Evolutionary conservation across 257 asterid genomes (phyloP).

Genomic region (Scutellaria baicalensis): DNA sequence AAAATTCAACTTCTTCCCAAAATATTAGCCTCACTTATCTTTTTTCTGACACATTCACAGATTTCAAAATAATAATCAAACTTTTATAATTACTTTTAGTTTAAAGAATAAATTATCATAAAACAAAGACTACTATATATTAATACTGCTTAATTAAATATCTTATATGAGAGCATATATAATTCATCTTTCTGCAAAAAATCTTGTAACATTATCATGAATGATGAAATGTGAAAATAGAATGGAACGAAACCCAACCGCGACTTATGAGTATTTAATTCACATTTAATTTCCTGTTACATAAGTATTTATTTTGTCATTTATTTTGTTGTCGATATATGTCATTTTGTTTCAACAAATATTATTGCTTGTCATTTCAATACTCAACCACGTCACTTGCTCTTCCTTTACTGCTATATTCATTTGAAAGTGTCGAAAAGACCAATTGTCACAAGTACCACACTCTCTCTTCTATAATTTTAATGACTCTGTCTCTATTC

Average conservation of each 20-base stretch:
- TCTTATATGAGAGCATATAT: too few relatives aligned
- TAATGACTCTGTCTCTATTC: neutral
- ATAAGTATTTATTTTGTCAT: conserved; percentile 9
- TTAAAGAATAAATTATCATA: too few relatives aligned
- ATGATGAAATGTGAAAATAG: neutral
- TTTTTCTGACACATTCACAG: too few relatives aligned
- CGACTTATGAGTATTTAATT: neutral
- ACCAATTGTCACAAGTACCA: neutral
- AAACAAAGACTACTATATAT: too few relatives aligned
- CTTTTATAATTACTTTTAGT: too few relatives aligned
- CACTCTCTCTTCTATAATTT: neutral
- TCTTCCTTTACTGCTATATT: neutral
- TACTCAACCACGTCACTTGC: conserved; percentile 7
- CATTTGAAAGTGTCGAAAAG: neutral
- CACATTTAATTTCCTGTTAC: conserved; percentile 17
- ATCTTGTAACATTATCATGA: too few relatives aligned
- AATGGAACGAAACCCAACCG: neutral
- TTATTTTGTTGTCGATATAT: conserved; percentile 11
- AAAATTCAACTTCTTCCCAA: too few relatives aligned
- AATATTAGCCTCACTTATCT: too few relatives aligned
- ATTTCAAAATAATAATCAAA: too few relatives aligned
- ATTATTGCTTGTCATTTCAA: conserved; percentile 6
- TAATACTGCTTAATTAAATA: too few relatives aligned
- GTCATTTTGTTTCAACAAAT: conserved; percentile 15
- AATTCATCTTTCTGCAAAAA: too few relatives aligned